Base-by-base conservation (phyloP, 208 protist species). In the Porcisia hertigi region DNA sequence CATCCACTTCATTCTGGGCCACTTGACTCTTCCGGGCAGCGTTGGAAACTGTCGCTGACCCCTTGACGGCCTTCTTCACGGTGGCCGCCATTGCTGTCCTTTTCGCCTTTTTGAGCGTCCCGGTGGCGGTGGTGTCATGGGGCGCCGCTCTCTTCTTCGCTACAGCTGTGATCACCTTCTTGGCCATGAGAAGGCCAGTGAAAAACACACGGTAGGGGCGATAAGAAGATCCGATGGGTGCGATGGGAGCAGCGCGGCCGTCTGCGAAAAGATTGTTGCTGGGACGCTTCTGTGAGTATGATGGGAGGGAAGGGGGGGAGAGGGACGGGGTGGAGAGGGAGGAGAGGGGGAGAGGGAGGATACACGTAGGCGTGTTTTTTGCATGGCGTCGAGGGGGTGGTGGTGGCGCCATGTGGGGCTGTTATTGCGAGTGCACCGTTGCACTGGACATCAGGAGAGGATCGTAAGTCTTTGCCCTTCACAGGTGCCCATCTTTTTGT, bases 21-120 rank as follows among this genome's bases (percentile, higher is more conserved):
- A 70, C 45, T 9, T n/a, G 41, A n/a, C 6, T 12, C 65, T n/a
- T 52, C 20, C 63, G 36, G 30, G 43, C 25, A 49, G 25, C 65
- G 23, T 39, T 70, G 9, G 65, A 16, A 5, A 4, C 39, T 2
- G 11, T 41, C n/a, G 3, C 23, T 2, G 25, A 1, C 9, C 25
- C 6, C 65, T 36, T 41, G 36, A 1, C 18, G 14, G 69, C 11
- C n/a, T 65, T 54, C 16, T 39, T 65, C 18, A 52, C 41, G 30
- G 58, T 52, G 12, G 43, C 25, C 45, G 8, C 59, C 43, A 69
- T 12, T 2, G 57, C 11, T 34, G 57, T 60, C 2, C 43, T 74
- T n/a, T 71, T 72, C 60, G 12, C 25, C 71, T 58, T 77, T 52
- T 67, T 79, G 8, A 41, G 25, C 8, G 14, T 4, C 23, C 36